phyloP scores from a whole-genome alignment of 2,329 filamentous ascomycete species.

The Calonectria henricotiae region DNA sequence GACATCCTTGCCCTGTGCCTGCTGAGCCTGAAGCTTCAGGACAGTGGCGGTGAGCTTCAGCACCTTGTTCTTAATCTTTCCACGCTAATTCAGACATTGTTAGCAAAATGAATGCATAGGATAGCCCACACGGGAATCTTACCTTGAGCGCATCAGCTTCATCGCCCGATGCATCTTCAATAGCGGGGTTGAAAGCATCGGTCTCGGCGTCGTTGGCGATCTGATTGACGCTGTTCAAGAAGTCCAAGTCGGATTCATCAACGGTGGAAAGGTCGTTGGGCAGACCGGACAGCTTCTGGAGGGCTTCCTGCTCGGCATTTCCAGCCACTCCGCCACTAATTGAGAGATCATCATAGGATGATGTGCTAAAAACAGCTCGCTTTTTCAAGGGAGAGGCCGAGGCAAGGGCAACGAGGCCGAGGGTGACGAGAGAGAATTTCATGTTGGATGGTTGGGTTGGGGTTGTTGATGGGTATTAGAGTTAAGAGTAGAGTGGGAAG shows the following conservation, averaged over 20 bases:
- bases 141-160: slow-evolving; percentile 67
- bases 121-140: background rate
- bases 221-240: slow-evolving; percentile 67
- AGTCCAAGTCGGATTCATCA: slow-evolving; percentile 64
- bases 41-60: slow-evolving; percentile 71
- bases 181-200: slow-evolving; percentile 70
- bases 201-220: slow-evolving; percentile 71
- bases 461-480: background rate
- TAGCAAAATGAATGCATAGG: background rate
- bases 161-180: slow-evolving; percentile 65
- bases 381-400: slow-evolving; percentile 53
- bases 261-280: slow-evolving; percentile 63
- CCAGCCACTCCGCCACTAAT: slow-evolving; percentile 66
- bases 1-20: slow-evolving; percentile 68
- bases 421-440: slow-evolving; percentile 57
- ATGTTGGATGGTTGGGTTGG: slow-evolving; percentile 49
- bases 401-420: slow-evolving; percentile 51
- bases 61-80: slow-evolving; percentile 76
- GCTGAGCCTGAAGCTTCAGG: slow-evolving; percentile 66
- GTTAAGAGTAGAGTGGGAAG: too few relatives aligned
- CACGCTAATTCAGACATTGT: slow-evolving; percentile 56
- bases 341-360: slow-evolving; percentile 64
- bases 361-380: slow-evolving; percentile 55
- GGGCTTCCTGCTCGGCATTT: slow-evolving; percentile 63
- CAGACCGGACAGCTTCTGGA: slow-evolving; percentile 59